Conservation (phyloP, 78 protist species). For the Dictyostelium purpureum region DNA sequence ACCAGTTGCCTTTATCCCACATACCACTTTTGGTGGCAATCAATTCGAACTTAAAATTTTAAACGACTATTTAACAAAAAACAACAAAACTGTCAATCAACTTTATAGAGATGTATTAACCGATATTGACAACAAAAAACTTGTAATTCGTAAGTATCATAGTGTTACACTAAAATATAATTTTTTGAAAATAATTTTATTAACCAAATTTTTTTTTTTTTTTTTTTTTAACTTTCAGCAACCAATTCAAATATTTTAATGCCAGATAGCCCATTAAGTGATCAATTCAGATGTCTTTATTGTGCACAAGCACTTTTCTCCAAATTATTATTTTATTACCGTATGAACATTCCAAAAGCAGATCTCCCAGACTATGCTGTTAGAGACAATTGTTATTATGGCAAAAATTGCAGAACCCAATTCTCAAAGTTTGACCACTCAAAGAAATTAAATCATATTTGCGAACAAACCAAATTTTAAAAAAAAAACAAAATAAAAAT, state of each 20-base stretch:
- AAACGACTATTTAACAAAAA: constrained; percentile 5
- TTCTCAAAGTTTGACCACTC: constrained; percentile 62
- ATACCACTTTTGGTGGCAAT: constrained; percentile 26
- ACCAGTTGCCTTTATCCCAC: constrained; percentile 11
- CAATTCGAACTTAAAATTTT: constrained; percentile 54
- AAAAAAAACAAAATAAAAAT: no score
- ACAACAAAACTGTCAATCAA: background rate
- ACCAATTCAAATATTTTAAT: background rate
- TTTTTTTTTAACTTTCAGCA: background rate
- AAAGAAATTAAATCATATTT: constrained; percentile 70
- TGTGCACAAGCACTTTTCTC: constrained; percentile 33
- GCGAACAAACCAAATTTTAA: constrained; percentile 63
- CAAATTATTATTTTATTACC: constrained; percentile 15
- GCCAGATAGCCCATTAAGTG: background rate
- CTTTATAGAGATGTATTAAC: background rate
- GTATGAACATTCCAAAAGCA: constrained; percentile 44
- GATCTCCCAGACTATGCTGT: constrained; percentile 60
- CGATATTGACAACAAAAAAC: background rate
- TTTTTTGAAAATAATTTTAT: background rate
- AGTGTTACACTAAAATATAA: background rate
- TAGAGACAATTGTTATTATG: constrained; percentile 77
- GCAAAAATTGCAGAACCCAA: constrained; percentile 78
- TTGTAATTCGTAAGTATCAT: background rate
- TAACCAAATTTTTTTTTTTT: background rate
- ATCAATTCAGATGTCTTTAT: constrained; percentile 24